A percentile compares a stretch with the other conserved stretches of the same genome.
These are phyloP conservation scores for Trichosporon sp. DNA, from an alignment of 1,284 basidiomycete genomes.

Conservation along the genomic window DNA sequence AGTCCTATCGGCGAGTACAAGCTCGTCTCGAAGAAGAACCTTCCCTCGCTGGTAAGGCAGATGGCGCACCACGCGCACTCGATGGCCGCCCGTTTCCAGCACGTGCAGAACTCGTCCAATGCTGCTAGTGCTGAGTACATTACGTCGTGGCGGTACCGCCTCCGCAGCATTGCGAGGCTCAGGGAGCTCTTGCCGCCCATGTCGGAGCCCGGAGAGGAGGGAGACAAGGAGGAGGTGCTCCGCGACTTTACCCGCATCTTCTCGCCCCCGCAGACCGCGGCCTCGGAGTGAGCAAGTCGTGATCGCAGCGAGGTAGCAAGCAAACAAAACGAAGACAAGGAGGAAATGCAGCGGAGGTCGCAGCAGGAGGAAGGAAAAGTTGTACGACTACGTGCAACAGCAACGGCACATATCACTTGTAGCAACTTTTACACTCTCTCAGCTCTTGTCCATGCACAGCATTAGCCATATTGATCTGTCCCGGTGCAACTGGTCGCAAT, in stretches of 20 bases:
- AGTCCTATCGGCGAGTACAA: conserved; percentile 86
- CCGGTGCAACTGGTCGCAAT: not conserved
- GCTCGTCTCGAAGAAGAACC: conserved; percentile 74
- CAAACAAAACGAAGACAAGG: not conserved
- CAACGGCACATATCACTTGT: not conserved
- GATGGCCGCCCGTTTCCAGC: conserved; percentile 75
- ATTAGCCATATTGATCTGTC: not conserved
- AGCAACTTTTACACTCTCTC: not conserved
- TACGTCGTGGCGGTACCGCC: conserved; percentile 79
- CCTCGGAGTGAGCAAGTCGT: not conserved
- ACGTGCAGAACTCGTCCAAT: conserved; percentile 60
- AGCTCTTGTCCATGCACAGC: not conserved
- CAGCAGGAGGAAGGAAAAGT: not conserved
- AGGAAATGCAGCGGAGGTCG: not conserved
- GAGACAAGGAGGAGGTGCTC: conserved; percentile 31
- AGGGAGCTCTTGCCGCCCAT: conserved; percentile 31
- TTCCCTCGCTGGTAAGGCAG: conserved; percentile 78
- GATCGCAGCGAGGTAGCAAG: not conserved
- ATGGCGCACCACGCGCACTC: conserved; percentile 78
- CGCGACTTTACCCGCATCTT: conserved; percentile 29
- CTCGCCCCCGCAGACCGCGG: conserved; percentile 2
- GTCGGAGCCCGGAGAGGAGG: conserved; percentile 22
- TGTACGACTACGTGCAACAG: not conserved
- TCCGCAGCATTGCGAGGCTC: conserved; percentile 70
- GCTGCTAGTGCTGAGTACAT: conserved; percentile 66